Conservation (phyloP, 176 grass and related monocot genomes). For the Tillandsia fasciculata region DNA sequence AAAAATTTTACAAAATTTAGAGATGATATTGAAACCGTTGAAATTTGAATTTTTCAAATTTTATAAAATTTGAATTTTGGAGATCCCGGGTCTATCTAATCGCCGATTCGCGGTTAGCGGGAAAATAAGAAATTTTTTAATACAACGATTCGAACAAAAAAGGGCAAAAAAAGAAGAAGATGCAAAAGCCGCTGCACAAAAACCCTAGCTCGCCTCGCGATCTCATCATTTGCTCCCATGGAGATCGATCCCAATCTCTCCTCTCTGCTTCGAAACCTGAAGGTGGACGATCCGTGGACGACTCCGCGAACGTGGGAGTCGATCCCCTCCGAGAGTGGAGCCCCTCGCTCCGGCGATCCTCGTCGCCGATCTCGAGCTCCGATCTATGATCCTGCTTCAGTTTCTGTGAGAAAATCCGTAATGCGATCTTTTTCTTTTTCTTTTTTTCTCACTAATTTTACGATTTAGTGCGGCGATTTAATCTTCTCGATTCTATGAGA, state of each 20-base stretch:
- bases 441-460: neutral
- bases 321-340: constrained; percentile 32
- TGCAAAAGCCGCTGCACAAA: neutral
- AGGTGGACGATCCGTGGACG: constrained; percentile 48
- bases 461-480: neutral
- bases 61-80: no score
- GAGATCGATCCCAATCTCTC: constrained; percentile 65
- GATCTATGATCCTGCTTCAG: constrained; percentile 48
- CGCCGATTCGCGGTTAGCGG: no score
- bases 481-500: neutral
- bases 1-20: no score
- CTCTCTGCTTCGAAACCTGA: constrained; percentile 47
- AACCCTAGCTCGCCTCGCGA: constrained; percentile 21
- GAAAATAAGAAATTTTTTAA: neutral
- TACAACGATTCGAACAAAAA: neutral
- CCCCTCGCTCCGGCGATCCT: constrained; percentile 5
- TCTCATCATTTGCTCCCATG: constrained; percentile 24
- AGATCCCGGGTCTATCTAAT: no score
- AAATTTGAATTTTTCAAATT: no score
- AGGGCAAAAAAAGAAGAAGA: neutral
- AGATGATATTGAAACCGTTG: no score
- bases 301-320: constrained; percentile 55
- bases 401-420: constrained; percentile 43
- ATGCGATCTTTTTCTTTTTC: neutral
- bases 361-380: constrained; percentile 21